phyloP scores from a whole-genome alignment of 164 flowering plant genomes.

The Umbilicus rupestris region DNA sequence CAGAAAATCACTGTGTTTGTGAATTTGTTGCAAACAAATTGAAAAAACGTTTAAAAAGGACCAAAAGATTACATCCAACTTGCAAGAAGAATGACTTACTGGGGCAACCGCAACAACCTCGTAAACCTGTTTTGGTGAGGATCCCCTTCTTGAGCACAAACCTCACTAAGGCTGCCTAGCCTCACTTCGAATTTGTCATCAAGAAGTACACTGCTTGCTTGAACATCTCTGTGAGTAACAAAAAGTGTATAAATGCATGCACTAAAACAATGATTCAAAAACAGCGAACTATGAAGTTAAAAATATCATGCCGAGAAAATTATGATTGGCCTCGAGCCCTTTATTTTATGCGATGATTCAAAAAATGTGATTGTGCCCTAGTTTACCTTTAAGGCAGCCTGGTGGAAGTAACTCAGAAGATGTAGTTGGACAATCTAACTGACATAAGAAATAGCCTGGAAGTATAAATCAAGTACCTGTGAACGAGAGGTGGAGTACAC shows the following conservation, averaged over 20 bases:
- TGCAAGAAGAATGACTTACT: constrained; percentile 42
- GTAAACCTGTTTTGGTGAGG: constrained; percentile 60
- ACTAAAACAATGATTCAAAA: not conserved
- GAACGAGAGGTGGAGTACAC: constrained; percentile 75
- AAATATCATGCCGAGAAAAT: too few relatives aligned
- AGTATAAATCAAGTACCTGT: constrained; percentile 53
- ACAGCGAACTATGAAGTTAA: too few relatives aligned
- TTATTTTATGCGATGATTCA: too few relatives aligned
- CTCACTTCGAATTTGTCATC: constrained; percentile 99
- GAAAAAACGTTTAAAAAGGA: not conserved
- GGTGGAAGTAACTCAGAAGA: not conserved
- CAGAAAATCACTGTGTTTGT: not conserved
- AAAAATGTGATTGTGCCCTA: too few relatives aligned
- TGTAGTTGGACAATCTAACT: not conserved
- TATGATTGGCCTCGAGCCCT: too few relatives aligned
- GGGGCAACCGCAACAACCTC: constrained; percentile 70
- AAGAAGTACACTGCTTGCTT: constrained; percentile 94
- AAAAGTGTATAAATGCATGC: not conserved
- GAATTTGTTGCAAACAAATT: not conserved
- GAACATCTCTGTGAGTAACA: constrained; percentile 67
- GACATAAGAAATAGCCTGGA: not conserved
- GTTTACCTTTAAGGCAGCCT: too few relatives aligned
- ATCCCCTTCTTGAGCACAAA: constrained; percentile 78
- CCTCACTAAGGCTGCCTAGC: constrained; percentile 83
- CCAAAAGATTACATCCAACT: not conserved